Conservation (phyloP, 1,284 basidiomycete genomes). For the Melanopsichium pennsylvanicum region DNA sequence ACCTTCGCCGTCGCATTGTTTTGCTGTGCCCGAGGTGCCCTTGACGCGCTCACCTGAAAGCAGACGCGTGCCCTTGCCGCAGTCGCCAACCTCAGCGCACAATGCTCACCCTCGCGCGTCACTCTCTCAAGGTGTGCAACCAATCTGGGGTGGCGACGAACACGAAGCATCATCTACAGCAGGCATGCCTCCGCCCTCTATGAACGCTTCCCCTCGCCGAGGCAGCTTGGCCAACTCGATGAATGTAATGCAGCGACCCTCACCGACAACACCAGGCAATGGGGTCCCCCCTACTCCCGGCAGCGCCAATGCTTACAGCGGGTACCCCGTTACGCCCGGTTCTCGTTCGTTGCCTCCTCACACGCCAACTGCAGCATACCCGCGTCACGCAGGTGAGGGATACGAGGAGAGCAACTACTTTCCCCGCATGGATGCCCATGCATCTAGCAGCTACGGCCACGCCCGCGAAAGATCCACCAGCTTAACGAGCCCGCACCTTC, state of each 20-base stretch:
- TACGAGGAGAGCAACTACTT: constrained; percentile 39
- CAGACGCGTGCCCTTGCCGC: constrained; percentile 29
- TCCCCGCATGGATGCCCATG: constrained; percentile 10
- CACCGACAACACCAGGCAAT: constrained; percentile 13
- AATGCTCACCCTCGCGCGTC: constrained; percentile 6
- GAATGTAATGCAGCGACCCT: constrained; percentile 3
- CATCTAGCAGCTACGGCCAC: background rate
- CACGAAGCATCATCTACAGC: constrained; percentile 6
- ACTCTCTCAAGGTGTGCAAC: background rate
- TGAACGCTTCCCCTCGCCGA: constrained; percentile 23
- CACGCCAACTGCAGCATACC: constrained; percentile 15
- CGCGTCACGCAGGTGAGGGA: constrained; percentile 2
- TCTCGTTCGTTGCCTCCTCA: constrained; percentile 26
- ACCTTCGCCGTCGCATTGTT: constrained; percentile 44
- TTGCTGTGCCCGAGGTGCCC: constrained; percentile 39
- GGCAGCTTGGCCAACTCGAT: constrained; percentile 11
- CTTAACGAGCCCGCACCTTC: constrained; percentile 23
- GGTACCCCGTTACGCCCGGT: constrained; percentile 30
- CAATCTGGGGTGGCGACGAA: constrained; percentile 14
- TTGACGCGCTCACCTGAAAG: constrained; percentile 33
- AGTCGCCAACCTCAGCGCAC: constrained; percentile 18
- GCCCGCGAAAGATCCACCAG: constrained; percentile 12
- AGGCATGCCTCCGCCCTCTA: constrained; percentile 33
- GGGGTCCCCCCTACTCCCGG: constrained; percentile 31
- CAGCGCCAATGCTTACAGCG: constrained; percentile 12